A percentile compares a stretch with the other conserved stretches of the same genome.
Conservation (phyloP, 371 early-diverging fungal genomes). For the Zopfochytrium polystomum region DNA sequence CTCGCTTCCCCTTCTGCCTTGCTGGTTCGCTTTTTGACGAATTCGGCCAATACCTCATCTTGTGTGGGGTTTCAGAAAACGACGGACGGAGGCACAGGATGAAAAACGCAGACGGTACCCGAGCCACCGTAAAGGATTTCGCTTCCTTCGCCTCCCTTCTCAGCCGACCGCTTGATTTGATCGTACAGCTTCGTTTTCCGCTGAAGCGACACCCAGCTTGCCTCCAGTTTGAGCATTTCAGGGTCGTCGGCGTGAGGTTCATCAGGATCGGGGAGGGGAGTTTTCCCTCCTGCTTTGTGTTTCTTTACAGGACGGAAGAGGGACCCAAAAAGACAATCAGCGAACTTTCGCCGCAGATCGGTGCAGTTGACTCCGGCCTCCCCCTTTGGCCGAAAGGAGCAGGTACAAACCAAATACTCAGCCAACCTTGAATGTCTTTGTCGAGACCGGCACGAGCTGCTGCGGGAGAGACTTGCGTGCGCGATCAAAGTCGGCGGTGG, state of each 20-base stretch:
- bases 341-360: not conserved
- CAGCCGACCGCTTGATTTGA: conserved; percentile 39
- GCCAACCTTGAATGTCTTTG: conserved; percentile 31
- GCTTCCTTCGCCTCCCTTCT: conserved; percentile 40
- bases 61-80: no score
- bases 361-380: not conserved
- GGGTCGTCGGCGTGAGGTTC: not conserved
- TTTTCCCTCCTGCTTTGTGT: conserved; percentile 7
- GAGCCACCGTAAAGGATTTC: conserved; percentile 2
- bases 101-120: not conserved
- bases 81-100: not conserved
- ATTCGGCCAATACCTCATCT: no score
- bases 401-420: conserved; percentile 32
- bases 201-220: conserved; percentile 59
- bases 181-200: conserved; percentile 67
- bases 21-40: conserved; percentile 23
- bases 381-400: not conserved
- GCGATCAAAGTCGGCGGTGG: conserved; percentile 25
- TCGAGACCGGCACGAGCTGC: conserved; percentile 12
- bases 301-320: conserved; percentile 8
- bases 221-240: conserved; percentile 39
- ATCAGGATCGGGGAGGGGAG: conserved; percentile 4
- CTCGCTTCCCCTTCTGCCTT: conserved; percentile 12
- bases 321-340: not conserved
- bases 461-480: conserved; percentile 5